Base-by-base conservation (phyloP, 345 rosid species). In the Eucalyptus marginata region DNA sequence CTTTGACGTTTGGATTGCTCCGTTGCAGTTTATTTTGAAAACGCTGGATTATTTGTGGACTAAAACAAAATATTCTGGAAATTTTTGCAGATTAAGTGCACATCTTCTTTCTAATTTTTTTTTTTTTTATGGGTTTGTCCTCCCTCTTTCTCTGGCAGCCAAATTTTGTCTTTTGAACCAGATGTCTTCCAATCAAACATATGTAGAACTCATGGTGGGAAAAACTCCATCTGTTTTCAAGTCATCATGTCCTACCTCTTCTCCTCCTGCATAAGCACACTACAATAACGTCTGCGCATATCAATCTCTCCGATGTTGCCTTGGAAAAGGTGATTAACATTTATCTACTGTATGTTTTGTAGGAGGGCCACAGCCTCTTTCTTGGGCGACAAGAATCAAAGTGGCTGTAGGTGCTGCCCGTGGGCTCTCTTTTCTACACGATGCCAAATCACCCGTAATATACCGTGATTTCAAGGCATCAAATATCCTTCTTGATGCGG, bases 381-480 rank as follows among this genome's bases (percentile, higher is more conserved):
- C 99, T 80, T 97, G 99, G 99, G 96, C 93, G 51, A 91, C 93
- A 86, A 95, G 99, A 89, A 93, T 96, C 89, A 96, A 96, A 91
- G 98, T 96, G 68, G 99, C 99, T 20, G 92, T 94, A 84, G 95
- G 95, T 92, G 99, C 99, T 85, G 99, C 99, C 49, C 95, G 94
- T 92, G 99, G 99, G 85, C 98, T 97, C 86, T 93, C 95, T 90
- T 96, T 97, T 92, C 98, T 97, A 88, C 99, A 97, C 88, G 96
- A 97, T 90, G 98, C 97, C 4, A 92, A 97, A 90, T 95, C 98
- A 33, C 96, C 96, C 91, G 98, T 97, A 89, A 97, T 97, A 90
- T 96, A 96, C 90, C 96, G 99, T 40, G 98, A 96, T 91, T 97
- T 97, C 88, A 97, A 97, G 93, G 96, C 98, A 88, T 96, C 98